Evolutionary conservation across 1,139 yeast genomes (phyloP), one percentile per base, ranked within the genome.

Genomic region (Suhomyces coccinellae): DNA sequence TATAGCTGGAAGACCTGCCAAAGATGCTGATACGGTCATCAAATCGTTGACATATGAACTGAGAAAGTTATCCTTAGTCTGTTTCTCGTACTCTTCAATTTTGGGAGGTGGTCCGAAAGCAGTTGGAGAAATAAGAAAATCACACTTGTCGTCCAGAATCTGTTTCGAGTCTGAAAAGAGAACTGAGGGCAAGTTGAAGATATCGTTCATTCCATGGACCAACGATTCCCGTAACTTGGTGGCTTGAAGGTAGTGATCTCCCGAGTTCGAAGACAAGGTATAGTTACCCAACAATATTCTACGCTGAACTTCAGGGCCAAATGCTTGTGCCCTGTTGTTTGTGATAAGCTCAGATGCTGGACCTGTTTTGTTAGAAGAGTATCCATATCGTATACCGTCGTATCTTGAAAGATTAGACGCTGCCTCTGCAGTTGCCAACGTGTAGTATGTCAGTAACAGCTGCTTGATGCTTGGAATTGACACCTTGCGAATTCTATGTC

Each of bases 351-450:
- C 70, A 2, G 49, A 37, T 1, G 80, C 75, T 0, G 61, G 17
- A 6, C 14, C 28, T 1, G 36, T 14, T 5, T 40, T 42, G 10
- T 44, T 46, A 11, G 40, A 35, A 36, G 83, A 66, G 41, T 63
- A 66, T 0, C 98, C 98, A 58, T 86, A 95, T 42, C 97, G 71
- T 20, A 91, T 71, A 2, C 99, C 99, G 64, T 93, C 99, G 57
- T 79, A 95, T 31, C 97, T 73, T 1, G 97, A 80, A 39, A 95
- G 73, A 60, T 95, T 93, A 0, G 99, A 91, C 0, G 96, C 84
- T 0, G 97, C 98, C 59, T 95, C 99, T 0, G 97, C 87, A 0
- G 97, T 88, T 1, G 95, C 90, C 31, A 95, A 58, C 0, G 96
- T 85, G 58, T 87, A 91, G 63, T 95, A 95, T 0, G 91, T 79